phyloP scores from a whole-genome alignment of 2,329 filamentous ascomycete genomes.

The Gliomastix tumulicola region DNA sequence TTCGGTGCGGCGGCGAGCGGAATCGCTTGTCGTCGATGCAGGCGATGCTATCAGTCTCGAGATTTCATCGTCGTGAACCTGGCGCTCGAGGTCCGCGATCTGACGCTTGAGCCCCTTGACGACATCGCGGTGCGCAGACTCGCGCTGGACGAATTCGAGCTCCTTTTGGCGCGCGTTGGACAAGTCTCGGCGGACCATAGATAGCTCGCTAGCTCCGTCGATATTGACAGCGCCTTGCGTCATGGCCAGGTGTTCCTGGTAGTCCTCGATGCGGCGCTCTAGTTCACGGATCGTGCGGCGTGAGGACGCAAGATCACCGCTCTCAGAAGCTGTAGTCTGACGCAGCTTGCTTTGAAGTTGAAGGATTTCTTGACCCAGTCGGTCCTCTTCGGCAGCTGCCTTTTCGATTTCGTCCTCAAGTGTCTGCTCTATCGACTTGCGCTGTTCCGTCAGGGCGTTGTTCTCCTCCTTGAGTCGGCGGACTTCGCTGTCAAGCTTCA shows the following conservation, averaged over 20 bases:
- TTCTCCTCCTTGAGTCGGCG: constrained; percentile 60
- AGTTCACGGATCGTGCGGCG: constrained; percentile 59
- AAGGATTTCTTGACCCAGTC: constrained; percentile 46
- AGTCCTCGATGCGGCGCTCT: constrained; percentile 53
- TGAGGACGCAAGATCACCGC: constrained; percentile 47
- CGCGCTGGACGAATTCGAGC: constrained; percentile 57
- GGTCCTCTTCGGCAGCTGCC: constrained; percentile 59
- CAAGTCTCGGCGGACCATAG: constrained; percentile 55
- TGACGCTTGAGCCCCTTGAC: constrained; percentile 58
- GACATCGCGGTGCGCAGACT: constrained; percentile 53
- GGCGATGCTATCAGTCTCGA: constrained; percentile 38
- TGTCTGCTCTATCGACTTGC: constrained; percentile 52
- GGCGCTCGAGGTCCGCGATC: constrained; percentile 59
- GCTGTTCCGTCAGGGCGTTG: constrained; percentile 46
- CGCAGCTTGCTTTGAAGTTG: constrained; percentile 39
- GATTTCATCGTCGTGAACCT: constrained; percentile 58
- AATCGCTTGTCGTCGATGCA: constrained; percentile 39
- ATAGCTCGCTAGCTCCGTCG: constrained; percentile 47
- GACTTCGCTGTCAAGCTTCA: constrained; percentile 61
- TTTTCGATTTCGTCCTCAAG: constrained; percentile 61
- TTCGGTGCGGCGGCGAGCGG: constrained; percentile 50
- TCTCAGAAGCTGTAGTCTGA: constrained; percentile 40
- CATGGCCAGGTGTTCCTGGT: constrained; percentile 35
- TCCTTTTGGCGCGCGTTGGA: constrained; percentile 60
- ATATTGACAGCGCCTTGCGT: constrained; percentile 21